These are phyloP conservation scores for Mayamaea pseudoterrestris DNA, from an alignment of 108 stramenopile species.

Conservation along the genomic window DNA sequence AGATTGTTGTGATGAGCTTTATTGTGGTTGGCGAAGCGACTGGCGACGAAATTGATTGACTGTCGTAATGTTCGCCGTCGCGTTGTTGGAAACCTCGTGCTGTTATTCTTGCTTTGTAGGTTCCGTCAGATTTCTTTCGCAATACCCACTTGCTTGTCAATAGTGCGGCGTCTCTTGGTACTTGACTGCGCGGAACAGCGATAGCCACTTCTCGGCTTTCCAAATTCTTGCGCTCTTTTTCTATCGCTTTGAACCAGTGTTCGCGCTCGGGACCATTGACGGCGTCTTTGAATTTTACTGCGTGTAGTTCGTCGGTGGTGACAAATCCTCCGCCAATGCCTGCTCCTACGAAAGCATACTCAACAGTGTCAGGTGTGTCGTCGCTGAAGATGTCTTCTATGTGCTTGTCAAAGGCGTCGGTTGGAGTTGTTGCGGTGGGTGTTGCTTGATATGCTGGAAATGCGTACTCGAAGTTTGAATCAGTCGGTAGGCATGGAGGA, in stretches of 20 bases:
- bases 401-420: too few species aligned
- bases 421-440: too few species aligned
- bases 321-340: too few species aligned
- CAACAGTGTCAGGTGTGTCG: too few species aligned
- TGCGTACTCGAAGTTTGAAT: too few species aligned
- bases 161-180: slow-evolving; percentile 21
- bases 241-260: slow-evolving; percentile 21
- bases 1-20: slow-evolving; percentile 8
- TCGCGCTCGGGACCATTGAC: slow-evolving; percentile 13
- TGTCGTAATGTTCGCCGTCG: slow-evolving; percentile 20
- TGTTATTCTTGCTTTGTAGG: slow-evolving; percentile 16
- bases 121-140: slow-evolving; percentile 33
- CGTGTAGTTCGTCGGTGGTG: slow-evolving; percentile 19
- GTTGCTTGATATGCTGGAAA: too few species aligned
- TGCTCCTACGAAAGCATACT: slow-evolving; percentile 17
- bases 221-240: slow-evolving; percentile 27
- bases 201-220: slow-evolving; percentile 10
- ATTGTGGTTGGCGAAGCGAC: slow-evolving; percentile 19
- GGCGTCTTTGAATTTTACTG: slow-evolving; percentile 31
- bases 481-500: too few species aligned
- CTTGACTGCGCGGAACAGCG: slow-evolving; percentile 1
- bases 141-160: slow-evolving; percentile 27
- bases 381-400: too few species aligned
- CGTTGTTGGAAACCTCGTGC: slow-evolving; percentile 25
- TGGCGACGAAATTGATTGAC: slow-evolving; percentile 11